Percentiles rank a stretch among this genome's conserved stretches.
Evolutionary conservation across 2,329 filamentous ascomycete species (phyloP).

Genomic region (Scorias spongiosa): DNA sequence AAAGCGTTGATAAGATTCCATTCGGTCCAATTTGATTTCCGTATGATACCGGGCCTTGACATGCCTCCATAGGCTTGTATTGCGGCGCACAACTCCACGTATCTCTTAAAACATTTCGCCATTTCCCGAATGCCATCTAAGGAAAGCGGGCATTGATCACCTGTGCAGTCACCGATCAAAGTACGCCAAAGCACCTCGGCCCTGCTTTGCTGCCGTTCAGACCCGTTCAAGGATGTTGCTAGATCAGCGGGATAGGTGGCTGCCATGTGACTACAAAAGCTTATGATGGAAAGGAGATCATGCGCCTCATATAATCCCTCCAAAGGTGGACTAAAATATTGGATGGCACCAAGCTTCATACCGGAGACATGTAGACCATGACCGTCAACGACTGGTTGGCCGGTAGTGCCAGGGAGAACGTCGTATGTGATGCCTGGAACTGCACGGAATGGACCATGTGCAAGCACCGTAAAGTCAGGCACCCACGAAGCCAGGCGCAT

Average conservation of each 20-base stretch:
- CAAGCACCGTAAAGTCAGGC: background rate
- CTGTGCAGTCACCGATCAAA: background rate
- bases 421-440: background rate
- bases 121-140: background rate
- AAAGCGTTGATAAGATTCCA: background rate
- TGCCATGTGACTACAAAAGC: background rate
- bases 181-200: background rate
- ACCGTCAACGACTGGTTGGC: background rate
- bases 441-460: background rate
- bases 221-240: background rate
- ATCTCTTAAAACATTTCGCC: background rate
- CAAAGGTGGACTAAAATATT: background rate
- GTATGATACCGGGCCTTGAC: background rate
- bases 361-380: background rate
- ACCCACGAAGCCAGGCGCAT: background rate
- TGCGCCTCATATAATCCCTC: background rate
- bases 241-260: background rate
- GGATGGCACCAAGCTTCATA: background rate
- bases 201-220: background rate
- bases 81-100: background rate
- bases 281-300: background rate
- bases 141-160: background rate
- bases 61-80: background rate
- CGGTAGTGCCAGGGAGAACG: background rate
- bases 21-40: background rate